Evolutionary conservation across 208 protist genomes (phyloP).

Genomic region (Trypanosoma brucei): DNA sequence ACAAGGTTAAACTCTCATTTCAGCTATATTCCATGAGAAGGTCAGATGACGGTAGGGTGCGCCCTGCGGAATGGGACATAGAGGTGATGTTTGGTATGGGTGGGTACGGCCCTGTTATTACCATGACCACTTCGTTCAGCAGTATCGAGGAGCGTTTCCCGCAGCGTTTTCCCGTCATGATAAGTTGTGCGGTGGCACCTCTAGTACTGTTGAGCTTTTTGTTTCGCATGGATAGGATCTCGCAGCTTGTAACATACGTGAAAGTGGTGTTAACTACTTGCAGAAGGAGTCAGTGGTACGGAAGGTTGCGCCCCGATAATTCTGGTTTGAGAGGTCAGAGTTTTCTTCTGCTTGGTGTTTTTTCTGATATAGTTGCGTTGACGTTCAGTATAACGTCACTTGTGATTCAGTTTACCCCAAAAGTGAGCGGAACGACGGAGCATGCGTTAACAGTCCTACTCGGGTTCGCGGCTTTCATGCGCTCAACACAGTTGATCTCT

Average conservation of each 20-base stretch:
- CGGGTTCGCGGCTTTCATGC: constrained; percentile 35
- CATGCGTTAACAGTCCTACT: constrained; percentile 46
- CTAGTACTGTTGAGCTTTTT: constrained; percentile 20
- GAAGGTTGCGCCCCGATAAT: neutral
- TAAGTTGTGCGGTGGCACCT: constrained; percentile 18
- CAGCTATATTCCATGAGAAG: constrained; percentile 31
- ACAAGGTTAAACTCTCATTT: constrained; percentile 32
- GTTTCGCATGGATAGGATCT: constrained; percentile 17
- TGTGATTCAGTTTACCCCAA: constrained; percentile 23
- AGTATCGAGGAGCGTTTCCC: constrained; percentile 10
- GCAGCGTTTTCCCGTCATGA: constrained; percentile 26
- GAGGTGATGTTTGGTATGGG: constrained; percentile 32
- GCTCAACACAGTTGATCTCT: constrained; percentile 38
- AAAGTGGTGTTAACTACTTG: constrained; percentile 1
- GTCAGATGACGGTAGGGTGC: constrained; percentile 11
- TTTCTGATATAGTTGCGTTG: constrained; percentile 34
- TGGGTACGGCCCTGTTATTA: constrained; percentile 44
- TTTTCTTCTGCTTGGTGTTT: constrained; percentile 36
- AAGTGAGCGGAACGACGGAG: constrained; percentile 22
- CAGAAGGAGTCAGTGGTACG: neutral
- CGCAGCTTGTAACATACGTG: neutral
- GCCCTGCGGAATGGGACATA: constrained; percentile 34
- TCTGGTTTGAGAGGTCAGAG: constrained; percentile 16
- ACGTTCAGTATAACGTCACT: constrained; percentile 33
- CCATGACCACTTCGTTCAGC: constrained; percentile 23